Evolutionary conservation across 2,329 filamentous ascomycete genomes (phyloP).

Genomic region (Sporothrix globosa): DNA sequence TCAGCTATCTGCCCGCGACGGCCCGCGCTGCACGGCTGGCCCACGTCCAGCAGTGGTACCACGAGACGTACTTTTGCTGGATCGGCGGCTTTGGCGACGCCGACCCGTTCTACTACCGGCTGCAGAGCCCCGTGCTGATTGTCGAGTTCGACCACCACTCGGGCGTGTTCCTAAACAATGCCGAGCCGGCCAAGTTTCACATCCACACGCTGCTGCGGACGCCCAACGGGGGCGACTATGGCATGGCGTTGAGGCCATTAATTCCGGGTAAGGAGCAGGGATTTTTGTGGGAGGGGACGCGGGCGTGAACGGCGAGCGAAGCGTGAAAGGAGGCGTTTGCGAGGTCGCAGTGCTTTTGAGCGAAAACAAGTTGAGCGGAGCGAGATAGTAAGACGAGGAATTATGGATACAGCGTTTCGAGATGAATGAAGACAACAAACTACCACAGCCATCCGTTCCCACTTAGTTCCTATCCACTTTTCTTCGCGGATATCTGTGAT

Average conservation of each 20-base stretch:
- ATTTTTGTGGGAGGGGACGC: constrained; percentile 23
- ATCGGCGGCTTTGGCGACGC: constrained; percentile 69
- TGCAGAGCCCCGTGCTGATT: constrained; percentile 75
- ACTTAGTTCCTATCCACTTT: too few relatives aligned
- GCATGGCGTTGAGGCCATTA: constrained; percentile 53
- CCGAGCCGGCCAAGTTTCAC: constrained; percentile 75
- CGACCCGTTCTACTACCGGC: constrained; percentile 76
- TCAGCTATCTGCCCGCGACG: constrained; percentile 65
- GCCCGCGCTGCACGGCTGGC: constrained; percentile 59
- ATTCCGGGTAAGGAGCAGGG: constrained; percentile 40
- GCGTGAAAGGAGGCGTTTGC: too few relatives aligned
- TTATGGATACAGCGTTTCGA: too few relatives aligned
- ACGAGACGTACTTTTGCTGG: constrained; percentile 80
- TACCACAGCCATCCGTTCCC: too few relatives aligned
- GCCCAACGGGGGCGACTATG: constrained; percentile 78
- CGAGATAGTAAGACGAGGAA: too few relatives aligned
- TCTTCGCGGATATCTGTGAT: too few relatives aligned
- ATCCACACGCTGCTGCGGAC: constrained; percentile 74
- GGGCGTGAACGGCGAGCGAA: too few relatives aligned
- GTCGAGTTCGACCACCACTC: constrained; percentile 79
- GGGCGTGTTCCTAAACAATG: constrained; percentile 75
- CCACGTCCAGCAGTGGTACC: constrained; percentile 58
- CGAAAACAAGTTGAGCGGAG: too few relatives aligned
- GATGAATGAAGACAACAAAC: too few relatives aligned
- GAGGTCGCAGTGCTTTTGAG: too few relatives aligned